Evolutionary conservation across 768 basidiomycete genomes (phyloP).

Genomic region (Leucocoprinus leucothites): DNA sequence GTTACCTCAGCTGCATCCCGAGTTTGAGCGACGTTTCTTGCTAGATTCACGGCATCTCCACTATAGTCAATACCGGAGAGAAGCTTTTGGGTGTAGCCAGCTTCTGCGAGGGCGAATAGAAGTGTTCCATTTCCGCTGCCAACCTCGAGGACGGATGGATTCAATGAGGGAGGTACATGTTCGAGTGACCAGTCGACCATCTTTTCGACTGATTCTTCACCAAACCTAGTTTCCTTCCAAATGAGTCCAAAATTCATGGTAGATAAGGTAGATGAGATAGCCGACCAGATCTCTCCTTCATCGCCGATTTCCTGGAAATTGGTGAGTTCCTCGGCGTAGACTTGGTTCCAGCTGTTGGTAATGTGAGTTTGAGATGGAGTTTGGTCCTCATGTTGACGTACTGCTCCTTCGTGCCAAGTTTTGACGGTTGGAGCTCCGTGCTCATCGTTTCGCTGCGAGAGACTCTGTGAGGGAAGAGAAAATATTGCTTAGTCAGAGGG

Average conservation of each 20-base stretch:
- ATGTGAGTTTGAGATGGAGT: conserved; percentile 2
- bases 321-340: conserved; percentile 66
- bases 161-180: conserved; percentile 44
- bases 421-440: conserved; percentile 56
- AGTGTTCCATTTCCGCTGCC: conserved; percentile 81
- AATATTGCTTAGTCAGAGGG: conserved; percentile 29
- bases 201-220: conserved; percentile 68
- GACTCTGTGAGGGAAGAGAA: conserved; percentile 13
- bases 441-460: conserved; percentile 23
- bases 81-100: conserved; percentile 50
- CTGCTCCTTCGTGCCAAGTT: conserved; percentile 79
- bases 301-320: conserved; percentile 79
- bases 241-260: background rate
- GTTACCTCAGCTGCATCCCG: conserved; percentile 41
- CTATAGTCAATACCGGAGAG: conserved; percentile 80
- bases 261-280: conserved; percentile 9
- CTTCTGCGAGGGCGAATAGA: conserved; percentile 66
- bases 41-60: conserved; percentile 61
- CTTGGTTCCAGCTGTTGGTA: conserved; percentile 65
- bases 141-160: conserved; percentile 66
- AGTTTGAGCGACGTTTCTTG: conserved; percentile 50
- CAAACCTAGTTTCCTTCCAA: conserved; percentile 55
- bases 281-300: conserved; percentile 83
- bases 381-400: conserved; percentile 31
- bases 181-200: conserved; percentile 74